These are phyloP conservation scores for Diaporthe eres DNA, from an alignment of 2,329 filamentous ascomycete species.

Conservation along the genomic window DNA sequence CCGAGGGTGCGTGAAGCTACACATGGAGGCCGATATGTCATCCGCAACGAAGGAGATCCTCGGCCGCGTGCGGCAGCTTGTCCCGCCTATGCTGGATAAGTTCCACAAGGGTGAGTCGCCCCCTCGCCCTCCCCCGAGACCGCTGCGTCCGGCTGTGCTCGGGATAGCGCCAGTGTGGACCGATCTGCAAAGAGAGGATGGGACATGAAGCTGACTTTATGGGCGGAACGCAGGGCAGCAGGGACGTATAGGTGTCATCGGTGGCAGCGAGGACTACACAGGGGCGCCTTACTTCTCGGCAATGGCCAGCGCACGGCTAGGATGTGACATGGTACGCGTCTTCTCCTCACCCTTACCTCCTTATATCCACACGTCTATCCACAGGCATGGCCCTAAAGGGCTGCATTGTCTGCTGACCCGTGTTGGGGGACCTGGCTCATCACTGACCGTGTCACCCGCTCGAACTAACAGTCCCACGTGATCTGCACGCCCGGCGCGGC, in stretches of 20 bases:
- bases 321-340: conserved; percentile 84
- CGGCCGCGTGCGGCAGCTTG: conserved; percentile 85
- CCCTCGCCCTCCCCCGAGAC: too few species aligned
- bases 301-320: conserved; percentile 92
- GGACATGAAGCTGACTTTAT: conserved; percentile 25
- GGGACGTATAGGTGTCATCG: conserved; percentile 92
- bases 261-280: conserved; percentile 95
- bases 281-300: conserved; percentile 98
- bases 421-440: too few species aligned
- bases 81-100: conserved; percentile 93
- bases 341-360: conserved; percentile 1
- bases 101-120: conserved; percentile 88
- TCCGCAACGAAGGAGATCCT: conserved; percentile 81
- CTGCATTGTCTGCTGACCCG: not conserved
- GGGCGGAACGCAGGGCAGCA: conserved; percentile 78
- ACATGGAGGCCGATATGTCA: conserved; percentile 67
- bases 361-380: not conserved
- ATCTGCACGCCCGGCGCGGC: conserved; percentile 94
- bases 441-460: conserved; percentile 16
- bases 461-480: conserved; percentile 79
- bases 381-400: not conserved
- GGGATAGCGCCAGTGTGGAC: not conserved
- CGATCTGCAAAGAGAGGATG: not conserved
- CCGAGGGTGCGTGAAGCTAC: not conserved
- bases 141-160: not conserved